phyloP scores from a whole-genome alignment of 805 yeast genomes.

The Cyberlindnera sargentensis region DNA sequence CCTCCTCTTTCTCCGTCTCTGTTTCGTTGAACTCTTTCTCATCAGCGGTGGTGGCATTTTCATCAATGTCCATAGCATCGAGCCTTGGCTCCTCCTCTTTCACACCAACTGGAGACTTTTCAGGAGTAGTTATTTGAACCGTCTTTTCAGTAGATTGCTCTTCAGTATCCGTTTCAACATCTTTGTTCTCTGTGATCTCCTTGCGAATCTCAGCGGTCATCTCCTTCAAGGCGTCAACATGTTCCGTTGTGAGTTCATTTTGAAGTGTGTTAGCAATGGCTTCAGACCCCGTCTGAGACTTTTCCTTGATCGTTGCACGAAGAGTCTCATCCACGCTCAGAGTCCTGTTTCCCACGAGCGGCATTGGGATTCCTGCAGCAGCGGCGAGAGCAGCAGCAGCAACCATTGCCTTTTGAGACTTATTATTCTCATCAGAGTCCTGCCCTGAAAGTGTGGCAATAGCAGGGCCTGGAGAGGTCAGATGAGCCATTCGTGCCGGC shows the following conservation, averaged over 20 bases:
- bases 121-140: too few species aligned
- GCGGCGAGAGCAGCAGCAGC: constrained; percentile 84
- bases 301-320: constrained; percentile 3
- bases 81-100: constrained; percentile 2
- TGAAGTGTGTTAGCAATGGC: constrained; percentile 2
- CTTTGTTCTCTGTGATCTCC: constrained; percentile 4
- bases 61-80: constrained; percentile 1
- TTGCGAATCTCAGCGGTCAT: constrained; percentile 1
- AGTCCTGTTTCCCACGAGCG: constrained; percentile 26
- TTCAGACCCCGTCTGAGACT: constrained; percentile 1
- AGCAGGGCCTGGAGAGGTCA: constrained; percentile 42
- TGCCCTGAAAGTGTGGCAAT: constrained; percentile 30
- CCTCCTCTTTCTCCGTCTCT: constrained; percentile 2
- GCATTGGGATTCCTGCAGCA: constrained; percentile 72
- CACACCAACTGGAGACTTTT: too few species aligned
- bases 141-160: background rate
- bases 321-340: constrained; percentile 11
- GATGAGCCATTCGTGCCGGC: constrained; percentile 14
- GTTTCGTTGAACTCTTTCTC: constrained; percentile 1
- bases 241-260: constrained; percentile 4
- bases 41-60: constrained; percentile 2
- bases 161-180: constrained; percentile 9
- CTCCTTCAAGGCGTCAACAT: constrained; percentile 6
- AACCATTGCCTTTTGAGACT: constrained; percentile 44
- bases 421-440: constrained; percentile 15